Base-by-base conservation (phyloP, 306 rosid species). In the Lablab purpureus region DNA sequence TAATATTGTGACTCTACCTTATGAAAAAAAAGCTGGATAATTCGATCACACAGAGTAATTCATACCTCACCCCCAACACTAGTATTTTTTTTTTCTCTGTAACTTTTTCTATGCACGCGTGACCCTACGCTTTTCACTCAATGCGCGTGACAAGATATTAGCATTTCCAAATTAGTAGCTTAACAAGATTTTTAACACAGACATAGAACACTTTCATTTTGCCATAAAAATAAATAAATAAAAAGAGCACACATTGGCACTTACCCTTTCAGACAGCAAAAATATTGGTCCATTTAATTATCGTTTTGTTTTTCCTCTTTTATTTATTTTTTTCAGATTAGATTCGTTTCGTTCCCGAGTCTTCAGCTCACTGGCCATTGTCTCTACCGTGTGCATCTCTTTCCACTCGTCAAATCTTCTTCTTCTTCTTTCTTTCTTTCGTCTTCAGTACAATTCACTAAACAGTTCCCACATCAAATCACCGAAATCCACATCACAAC, bases 401-500 rank as follows among this genome's bases (percentile, higher is more conserved):
- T 70, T 69, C 73, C 7, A 36, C 19, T 34, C 80, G 43, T 75
- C 67, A 82, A 78, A 46, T 82, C 82, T 58, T 72, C 47, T 41
- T 43, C 15, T 30, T 52, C 11, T 56, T 37, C 47, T 21, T 32
- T 19, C 32, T 52, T 73, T 63, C 32, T 19, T 41, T 49, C 56
- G 43, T 52, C 74, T 55, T 63, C 45, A 59, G 37, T 49, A 18
- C 59, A 72, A 40, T 19, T 72, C 81, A 73, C 63, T 77, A 23
- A 55, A 54, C 74, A 32, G 76, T 70, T 67, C 47, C 67, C 40
- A 59, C 49, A 52, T 62, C 65, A 67, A 51, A 55, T 62, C 58
- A 73, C 19, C 76, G 67, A 55, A 52, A 75, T 78, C 88, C 75
- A 80, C 88, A 80, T 83, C 88, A 80, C 19, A 75, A 25, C 21